A percentile compares a stretch with the other conserved stretches of the same genome.
phyloP scores from a whole-genome alignment of 2,329 filamentous ascomycete genomes.

The Fusarium burgessii region DNA sequence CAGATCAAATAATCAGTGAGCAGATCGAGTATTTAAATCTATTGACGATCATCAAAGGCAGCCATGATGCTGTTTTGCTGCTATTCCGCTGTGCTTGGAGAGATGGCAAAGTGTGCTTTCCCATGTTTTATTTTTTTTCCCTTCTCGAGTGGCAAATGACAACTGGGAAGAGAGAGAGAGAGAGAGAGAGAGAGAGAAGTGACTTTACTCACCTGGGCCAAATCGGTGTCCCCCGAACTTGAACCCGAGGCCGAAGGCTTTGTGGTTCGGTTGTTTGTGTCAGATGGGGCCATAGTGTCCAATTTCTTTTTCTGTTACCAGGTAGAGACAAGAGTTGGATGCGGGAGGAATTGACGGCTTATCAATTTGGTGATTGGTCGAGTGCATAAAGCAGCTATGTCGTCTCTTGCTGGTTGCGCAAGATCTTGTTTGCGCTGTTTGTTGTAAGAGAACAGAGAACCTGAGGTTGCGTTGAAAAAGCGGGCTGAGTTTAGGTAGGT shows the following conservation, averaged over 20 bases:
- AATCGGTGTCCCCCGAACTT: constrained; percentile 41
- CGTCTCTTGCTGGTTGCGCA: background rate
- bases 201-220: constrained; percentile 42
- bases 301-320: background rate
- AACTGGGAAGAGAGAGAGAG: background rate
- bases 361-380: background rate
- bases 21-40: background rate
- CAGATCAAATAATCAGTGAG: background rate
- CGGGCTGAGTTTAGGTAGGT: constrained; percentile 3
- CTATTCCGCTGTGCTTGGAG: constrained; percentile 8
- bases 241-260: constrained; percentile 23
- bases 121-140: background rate
- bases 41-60: background rate
- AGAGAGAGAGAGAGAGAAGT: background rate
- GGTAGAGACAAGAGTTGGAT: background rate
- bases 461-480: background rate
- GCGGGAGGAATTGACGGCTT: background rate
- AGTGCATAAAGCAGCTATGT: background rate
- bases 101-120: constrained; percentile 11
- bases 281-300: constrained; percentile 28
- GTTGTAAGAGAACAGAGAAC: constrained; percentile 21
- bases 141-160: background rate
- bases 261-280: constrained; percentile 27
- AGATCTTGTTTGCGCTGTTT: constrained; percentile 13
- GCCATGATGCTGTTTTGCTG: constrained; percentile 3